phyloP scores from a whole-genome alignment of 2,329 filamentous ascomycete species.

The Fusarium illudens region DNA sequence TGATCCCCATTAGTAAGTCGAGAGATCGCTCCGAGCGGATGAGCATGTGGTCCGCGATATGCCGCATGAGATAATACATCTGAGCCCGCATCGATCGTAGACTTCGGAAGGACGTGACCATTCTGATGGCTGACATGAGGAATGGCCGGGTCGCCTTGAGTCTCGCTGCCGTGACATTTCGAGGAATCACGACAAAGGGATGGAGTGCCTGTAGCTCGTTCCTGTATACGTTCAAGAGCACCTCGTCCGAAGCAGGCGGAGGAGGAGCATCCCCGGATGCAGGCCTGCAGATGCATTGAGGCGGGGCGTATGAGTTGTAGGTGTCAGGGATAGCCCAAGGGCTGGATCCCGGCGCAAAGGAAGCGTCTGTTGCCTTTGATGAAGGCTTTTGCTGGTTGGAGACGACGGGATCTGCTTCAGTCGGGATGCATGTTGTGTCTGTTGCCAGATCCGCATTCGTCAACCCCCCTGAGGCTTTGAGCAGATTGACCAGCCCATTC shows the following conservation, averaged over 20 bases:
- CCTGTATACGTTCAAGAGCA: conserved; percentile 55
- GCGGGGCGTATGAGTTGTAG: conserved; percentile 58
- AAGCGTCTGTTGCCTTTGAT: conserved; percentile 22
- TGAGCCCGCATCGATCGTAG: conserved; percentile 59
- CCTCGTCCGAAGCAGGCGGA: conserved; percentile 56
- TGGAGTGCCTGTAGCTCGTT: conserved; percentile 53
- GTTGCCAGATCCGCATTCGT: conserved; percentile 34
- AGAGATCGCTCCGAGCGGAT: conserved; percentile 59
- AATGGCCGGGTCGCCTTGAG: conserved; percentile 55
- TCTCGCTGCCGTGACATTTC: conserved; percentile 46
- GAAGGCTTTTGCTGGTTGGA: conserved; percentile 40
- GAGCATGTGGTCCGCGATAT: conserved; percentile 59
- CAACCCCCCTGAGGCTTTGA: conserved; percentile 55
- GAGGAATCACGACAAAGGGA: conserved; percentile 58
- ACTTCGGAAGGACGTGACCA: conserved; percentile 59
- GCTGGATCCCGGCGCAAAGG: conserved; percentile 21
- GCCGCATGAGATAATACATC: conserved; percentile 57
- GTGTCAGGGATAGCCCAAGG: conserved; percentile 49
- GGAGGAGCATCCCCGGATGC: conserved; percentile 50
- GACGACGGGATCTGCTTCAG: conserved; percentile 39
- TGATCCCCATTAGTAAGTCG: conserved; percentile 58
- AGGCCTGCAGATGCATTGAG: conserved; percentile 58
- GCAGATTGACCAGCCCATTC: conserved; percentile 58
- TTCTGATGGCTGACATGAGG: conserved; percentile 58
- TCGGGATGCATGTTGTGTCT: conserved; percentile 42